Evolutionary conservation across 345 rosid genomes (phyloP).

Genomic region (Brassica rapa): DNA sequence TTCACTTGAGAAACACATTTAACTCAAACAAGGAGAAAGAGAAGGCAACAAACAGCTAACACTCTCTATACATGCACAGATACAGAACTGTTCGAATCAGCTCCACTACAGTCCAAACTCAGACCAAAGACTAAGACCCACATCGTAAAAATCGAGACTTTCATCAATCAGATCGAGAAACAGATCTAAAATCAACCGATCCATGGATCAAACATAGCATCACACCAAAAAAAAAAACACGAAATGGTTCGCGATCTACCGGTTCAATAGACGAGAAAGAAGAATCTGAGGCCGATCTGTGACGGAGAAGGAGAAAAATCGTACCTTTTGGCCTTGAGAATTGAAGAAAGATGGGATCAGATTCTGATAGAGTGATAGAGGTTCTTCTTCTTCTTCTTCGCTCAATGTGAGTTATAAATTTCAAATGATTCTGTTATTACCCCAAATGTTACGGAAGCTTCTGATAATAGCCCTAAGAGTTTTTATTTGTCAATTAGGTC

Average conservation of each 20-base stretch:
- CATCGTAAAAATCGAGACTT: not conserved
- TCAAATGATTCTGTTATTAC: not conserved
- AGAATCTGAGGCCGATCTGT: conserved; percentile 16
- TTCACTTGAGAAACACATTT: not conserved
- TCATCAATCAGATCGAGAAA: conserved; percentile 15
- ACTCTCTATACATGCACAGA: conserved; percentile 3
- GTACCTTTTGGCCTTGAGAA: conserved; percentile 34
- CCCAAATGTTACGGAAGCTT: not conserved
- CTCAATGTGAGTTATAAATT: conserved; percentile 1
- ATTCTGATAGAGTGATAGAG: conserved; percentile 32
- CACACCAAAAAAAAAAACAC: conserved; percentile 15
- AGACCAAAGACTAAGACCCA: not conserved
- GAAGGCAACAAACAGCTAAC: not conserved
- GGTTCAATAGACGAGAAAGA: not conserved
- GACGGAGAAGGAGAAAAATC: conserved; percentile 4
- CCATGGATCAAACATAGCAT: conserved; percentile 20
- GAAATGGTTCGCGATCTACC: conserved; percentile 20
- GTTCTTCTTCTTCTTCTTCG: conserved; percentile 20
- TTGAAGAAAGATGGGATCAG: conserved; percentile 13
- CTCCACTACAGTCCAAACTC: not conserved
- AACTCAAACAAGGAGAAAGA: not conserved
- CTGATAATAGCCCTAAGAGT: not conserved
- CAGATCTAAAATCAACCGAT: conserved; percentile 25
- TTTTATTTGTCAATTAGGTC: not conserved
- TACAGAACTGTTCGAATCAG: not conserved